A percentile compares a stretch with the other conserved stretches of the same genome.
Evolutionary conservation across 23 red algal genomes (phyloP).

Genomic region (Gracilaria gracilis): DNA sequence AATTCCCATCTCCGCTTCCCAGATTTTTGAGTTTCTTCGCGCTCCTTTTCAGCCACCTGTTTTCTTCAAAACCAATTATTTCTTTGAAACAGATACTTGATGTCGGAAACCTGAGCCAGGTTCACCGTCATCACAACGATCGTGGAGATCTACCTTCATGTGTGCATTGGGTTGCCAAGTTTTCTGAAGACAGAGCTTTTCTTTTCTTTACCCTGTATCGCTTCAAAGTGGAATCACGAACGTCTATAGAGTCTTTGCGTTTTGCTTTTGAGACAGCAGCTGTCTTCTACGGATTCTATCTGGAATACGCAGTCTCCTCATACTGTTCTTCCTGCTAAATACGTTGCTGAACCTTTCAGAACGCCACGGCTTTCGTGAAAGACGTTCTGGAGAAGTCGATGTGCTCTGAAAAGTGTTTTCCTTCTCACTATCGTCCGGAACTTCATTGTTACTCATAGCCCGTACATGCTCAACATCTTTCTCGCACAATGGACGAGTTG

Average conservation of each 20-base stretch:
- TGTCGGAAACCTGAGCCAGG: no score
- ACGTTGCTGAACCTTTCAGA: constrained; percentile 21
- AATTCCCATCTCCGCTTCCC: neutral
- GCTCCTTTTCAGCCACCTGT: neutral
- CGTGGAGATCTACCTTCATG: no score
- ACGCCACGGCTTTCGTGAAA: constrained; percentile 37
- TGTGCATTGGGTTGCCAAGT: no score
- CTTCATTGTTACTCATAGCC: neutral
- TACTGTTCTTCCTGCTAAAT: constrained; percentile 27
- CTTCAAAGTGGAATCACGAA: neutral
- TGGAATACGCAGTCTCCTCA: constrained; percentile 33
- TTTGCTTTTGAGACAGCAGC: neutral
- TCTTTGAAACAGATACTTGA: neutral
- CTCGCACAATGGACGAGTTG: constrained; percentile 4
- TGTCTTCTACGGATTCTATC: constrained; percentile 37
- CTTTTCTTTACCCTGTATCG: neutral
- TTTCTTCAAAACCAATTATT: neutral
- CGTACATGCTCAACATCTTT: constrained; percentile 14
- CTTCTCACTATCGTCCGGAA: neutral
- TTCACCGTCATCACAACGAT: no score
- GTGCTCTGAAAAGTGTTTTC: constrained; percentile 42
- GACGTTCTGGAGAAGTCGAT: constrained; percentile 26
- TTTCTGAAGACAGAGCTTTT: neutral
- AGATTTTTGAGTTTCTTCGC: neutral
- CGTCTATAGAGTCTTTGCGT: neutral